Base-by-base conservation (phyloP, 305 asterid genomes). In the Ilex paraguariensis region DNA sequence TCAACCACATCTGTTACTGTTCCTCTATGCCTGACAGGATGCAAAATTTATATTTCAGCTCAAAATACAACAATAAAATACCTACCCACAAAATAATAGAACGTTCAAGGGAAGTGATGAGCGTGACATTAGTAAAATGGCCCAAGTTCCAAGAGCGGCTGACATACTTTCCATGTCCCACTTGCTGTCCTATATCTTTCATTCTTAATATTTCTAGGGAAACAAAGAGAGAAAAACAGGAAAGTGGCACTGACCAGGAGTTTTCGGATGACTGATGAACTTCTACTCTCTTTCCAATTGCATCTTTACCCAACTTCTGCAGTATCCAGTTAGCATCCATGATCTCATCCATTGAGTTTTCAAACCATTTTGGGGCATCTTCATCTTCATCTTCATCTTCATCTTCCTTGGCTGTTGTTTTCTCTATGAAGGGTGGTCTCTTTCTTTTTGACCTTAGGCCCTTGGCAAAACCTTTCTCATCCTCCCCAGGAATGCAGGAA, bases 251-350 rank as follows among this genome's bases (percentile, higher is more conserved):
- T 70, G 60, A 90, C 99, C 99, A 88, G 64, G 95, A 73, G 73
- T 90, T 77, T 52, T 71, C 84, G 50, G 93, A 81, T 15, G 94
- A 75, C 55, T 87, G 93, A 80, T 90, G 99, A 71, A 94, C 72
- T 77, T 94, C 96, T 42, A 94, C 96, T 77, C 97, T 80, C 84
- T 94, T 90, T 28, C 99, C 97, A 63, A 83, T 81, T 31, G 99
- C 99, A 82, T 84, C 90, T 86, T 85, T 85, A 33, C 99, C 97
- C 80, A 94, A 70, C 72, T 88, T 94, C 85, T 94, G 93, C 64
- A 94, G 76, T 76, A 94, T 79, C 96, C 99, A 94, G 61, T 81
- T 90, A 59, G 95, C 97, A 83, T 81, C 96, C 59, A 86, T 71
- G 57, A 90, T 79, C 68, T 90, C 95, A 74, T 83, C 88, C 73